Evolutionary conservation across 306 rosid genomes (phyloP), one percentile per base, ranked within the genome.

Genomic region (Alnus glutinosa): DNA sequence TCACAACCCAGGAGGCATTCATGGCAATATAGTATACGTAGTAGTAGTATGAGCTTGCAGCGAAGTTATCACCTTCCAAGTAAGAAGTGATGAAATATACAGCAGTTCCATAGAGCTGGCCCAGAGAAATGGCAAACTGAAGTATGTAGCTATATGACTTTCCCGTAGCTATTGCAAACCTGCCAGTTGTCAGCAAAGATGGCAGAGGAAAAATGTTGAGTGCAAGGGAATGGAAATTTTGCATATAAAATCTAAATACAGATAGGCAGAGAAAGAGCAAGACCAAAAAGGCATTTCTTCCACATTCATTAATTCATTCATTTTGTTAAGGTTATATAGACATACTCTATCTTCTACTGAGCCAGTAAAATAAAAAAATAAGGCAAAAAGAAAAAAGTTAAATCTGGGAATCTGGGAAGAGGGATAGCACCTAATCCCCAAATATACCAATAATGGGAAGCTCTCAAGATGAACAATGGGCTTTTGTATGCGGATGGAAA

Each of bases 41-140:
- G 78, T 95, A 95, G 85, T 91, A 89, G 73, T 81, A 85, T 12
- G 92, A 18, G 75, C 47, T 88, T 23, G 91, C 73, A 58, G 96
- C 80, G 72, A 93, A 93, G 54, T 91, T 79, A 78, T 93, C 97
- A 48, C 99, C 99, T 52, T 95, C 92, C 88, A 95, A 79, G 48
- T 77, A 62, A 54, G 97, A 82, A 15, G 99, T 90, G 71, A 89
- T 50, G 86, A 81, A 95, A 80, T 93, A 95, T 18, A 90, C 85
- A 42, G 81, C 84, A 42, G 88, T 81, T 81, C 97, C 98, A 7
- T 95, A 93, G 12, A 96, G 90, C 86, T 96, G 99, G 15, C 98
- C 92, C 78, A 96, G 70, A 55, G 93, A 96, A 79, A 96, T 79
- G 55, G 94, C 94, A 37, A 96, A 89, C 83, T 95, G 98, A 75